A percentile compares a stretch with the other conserved stretches of the same genome.
phyloP scores from a whole-genome alignment of 495 filamentous ascomycete species.

The Apiosordaria backusii region DNA sequence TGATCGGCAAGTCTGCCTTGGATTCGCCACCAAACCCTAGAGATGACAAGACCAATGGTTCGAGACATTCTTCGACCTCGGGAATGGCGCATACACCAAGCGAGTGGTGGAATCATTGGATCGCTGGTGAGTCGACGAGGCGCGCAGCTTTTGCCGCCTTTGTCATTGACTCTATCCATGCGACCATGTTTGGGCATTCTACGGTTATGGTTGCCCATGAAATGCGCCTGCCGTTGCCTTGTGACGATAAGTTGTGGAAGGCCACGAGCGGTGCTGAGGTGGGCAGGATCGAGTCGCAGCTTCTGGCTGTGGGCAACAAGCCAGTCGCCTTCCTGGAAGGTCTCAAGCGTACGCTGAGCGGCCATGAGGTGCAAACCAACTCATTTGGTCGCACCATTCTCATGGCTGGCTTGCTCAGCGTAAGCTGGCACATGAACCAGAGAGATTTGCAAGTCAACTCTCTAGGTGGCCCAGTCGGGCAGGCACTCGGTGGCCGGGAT shows the following conservation, averaged over 20 bases:
- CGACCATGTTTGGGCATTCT: constrained; percentile 97
- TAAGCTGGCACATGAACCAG: constrained; percentile 98
- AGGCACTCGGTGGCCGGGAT: constrained; percentile 82
- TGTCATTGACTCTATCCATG: constrained; percentile 92
- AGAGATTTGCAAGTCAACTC: constrained; percentile 91
- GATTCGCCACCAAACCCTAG: constrained; percentile 82
- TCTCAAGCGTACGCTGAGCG: constrained; percentile 83
- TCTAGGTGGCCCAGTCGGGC: constrained; percentile 65
- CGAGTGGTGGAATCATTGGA: constrained; percentile 96
- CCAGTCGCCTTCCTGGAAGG: constrained; percentile 88
- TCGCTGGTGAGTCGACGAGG: constrained; percentile 86
- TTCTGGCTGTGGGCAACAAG: constrained; percentile 79
- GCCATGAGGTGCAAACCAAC: constrained; percentile 84
- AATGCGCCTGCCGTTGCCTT: constrained; percentile 86
- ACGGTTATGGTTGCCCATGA: constrained; percentile 97
- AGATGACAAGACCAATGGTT: constrained; percentile 60
- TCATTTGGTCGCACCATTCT: constrained; percentile 92
- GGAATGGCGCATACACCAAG: constrained; percentile 64
- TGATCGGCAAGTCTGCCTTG: constrained; percentile 83
- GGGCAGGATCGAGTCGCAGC: constrained; percentile 75
- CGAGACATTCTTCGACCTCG: constrained; percentile 57
- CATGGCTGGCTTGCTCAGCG: constrained; percentile 90
- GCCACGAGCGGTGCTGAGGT: constrained; percentile 88
- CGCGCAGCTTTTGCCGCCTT: constrained; percentile 93
- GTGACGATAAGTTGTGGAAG: constrained; percentile 91